Percentiles rank a stretch among this genome's conserved stretches.
Conservation (phyloP, 139 green algal genomes). For the Closterium sp. region DNA sequence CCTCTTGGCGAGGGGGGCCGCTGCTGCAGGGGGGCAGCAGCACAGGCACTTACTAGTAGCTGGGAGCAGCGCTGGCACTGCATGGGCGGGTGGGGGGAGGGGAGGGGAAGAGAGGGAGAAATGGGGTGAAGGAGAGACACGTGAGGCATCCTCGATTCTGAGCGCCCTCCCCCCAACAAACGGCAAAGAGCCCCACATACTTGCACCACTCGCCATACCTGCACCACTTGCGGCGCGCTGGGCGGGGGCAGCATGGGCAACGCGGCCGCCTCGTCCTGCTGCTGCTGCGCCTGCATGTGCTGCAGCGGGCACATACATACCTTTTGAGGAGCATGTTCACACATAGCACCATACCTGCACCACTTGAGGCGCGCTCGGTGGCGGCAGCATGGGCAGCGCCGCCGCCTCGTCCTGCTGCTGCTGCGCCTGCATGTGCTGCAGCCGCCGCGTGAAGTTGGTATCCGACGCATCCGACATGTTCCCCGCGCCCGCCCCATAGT, state of each 20-base stretch:
- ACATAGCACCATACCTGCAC: not conserved
- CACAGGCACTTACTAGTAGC: not conserved
- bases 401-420: not conserved
- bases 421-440: constrained; percentile 4
- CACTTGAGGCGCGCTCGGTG: not conserved
- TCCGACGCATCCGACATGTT: not conserved
- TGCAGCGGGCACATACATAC: not conserved
- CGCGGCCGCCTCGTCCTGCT: too few species aligned
- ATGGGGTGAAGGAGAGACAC: too few species aligned
- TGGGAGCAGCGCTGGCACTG: constrained; percentile 16
- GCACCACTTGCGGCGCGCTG: not conserved
- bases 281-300: too few species aligned
- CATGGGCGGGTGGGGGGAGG: not conserved
- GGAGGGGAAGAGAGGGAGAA: too few species aligned
- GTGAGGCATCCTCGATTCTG: too few species aligned
- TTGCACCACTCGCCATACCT: not conserved
- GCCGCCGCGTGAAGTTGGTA: not conserved
- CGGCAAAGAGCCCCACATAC: too few species aligned
- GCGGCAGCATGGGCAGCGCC: not conserved
- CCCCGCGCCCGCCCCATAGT: not conserved
- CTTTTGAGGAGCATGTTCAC: too few species aligned
- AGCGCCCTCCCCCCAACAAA: too few species aligned
- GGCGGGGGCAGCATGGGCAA: constrained; percentile 3
- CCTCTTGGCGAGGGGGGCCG: too few species aligned
- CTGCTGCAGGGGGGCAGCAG: too few species aligned